Evolutionary conservation across 2,329 filamentous ascomycete species (phyloP).

Genomic region (Hortaea sp.): DNA sequence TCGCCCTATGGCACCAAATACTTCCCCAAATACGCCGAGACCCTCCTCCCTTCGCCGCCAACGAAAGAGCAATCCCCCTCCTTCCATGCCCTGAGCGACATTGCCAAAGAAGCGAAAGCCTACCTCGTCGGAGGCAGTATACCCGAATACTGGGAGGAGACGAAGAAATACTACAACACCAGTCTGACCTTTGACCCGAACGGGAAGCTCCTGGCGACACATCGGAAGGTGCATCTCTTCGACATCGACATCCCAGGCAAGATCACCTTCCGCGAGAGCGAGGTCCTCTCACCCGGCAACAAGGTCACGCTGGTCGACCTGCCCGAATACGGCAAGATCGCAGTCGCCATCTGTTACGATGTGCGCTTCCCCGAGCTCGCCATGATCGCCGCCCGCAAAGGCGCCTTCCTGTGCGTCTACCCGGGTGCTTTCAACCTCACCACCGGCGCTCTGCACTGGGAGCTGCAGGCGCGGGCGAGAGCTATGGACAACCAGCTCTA

Average conservation of each 20-base stretch:
- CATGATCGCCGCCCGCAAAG: conserved; percentile 73
- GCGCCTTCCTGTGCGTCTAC: conserved; percentile 81
- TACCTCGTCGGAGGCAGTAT: conserved; percentile 90
- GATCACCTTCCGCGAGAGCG: conserved; percentile 83
- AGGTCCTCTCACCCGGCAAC: conserved; percentile 77
- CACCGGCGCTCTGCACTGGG: conserved; percentile 88
- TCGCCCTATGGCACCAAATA: conserved; percentile 86
- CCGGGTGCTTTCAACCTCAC: conserved; percentile 96
- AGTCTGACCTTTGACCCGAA: conserved; percentile 69
- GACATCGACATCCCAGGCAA: conserved; percentile 96
- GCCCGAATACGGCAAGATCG: conserved; percentile 79
- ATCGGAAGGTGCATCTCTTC: conserved; percentile 92
- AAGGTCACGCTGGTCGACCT: conserved; percentile 77
- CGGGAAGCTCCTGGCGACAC: conserved; percentile 72
- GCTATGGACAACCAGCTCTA: conserved; percentile 93
- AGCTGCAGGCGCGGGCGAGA: conserved; percentile 66
- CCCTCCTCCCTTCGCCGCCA: conserved; percentile 68
- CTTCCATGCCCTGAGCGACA: conserved; percentile 70
- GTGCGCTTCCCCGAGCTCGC: conserved; percentile 92
- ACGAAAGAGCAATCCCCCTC: conserved; percentile 62
- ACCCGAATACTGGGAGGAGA: conserved; percentile 61
- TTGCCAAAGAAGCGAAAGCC: conserved; percentile 67
- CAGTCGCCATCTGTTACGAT: conserved; percentile 93
- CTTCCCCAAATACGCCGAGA: conserved; percentile 89
- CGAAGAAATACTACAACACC: conserved; percentile 81